Evolutionary conservation across 305 asterid species (phyloP).

Genomic region (Fraxinus ornus): DNA sequence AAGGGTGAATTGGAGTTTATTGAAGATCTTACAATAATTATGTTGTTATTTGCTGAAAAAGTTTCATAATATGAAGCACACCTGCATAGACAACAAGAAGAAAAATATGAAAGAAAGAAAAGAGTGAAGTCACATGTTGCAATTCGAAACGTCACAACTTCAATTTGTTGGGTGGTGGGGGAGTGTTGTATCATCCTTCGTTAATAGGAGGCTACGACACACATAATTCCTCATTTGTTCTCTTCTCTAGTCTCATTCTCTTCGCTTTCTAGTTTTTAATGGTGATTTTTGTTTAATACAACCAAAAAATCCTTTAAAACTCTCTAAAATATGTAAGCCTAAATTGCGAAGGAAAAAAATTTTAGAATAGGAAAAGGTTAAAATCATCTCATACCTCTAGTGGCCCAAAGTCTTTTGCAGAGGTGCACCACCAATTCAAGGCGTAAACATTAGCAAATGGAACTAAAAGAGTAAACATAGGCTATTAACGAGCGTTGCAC

Average conservation of each 20-base stretch:
- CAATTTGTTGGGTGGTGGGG: not conserved
- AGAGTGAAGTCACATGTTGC: not conserved
- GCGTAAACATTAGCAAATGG: not conserved
- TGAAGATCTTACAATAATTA: not conserved
- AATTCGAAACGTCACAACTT: not conserved
- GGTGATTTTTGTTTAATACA: not conserved
- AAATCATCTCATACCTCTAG: not conserved
- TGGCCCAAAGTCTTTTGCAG: not conserved
- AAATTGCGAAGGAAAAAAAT: not conserved
- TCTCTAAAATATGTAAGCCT: not conserved
- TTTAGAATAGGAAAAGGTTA: not conserved
- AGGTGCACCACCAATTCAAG: not conserved
- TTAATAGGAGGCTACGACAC: not conserved
- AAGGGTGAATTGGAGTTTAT: constrained; percentile 5
- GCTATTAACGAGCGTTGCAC: not conserved
- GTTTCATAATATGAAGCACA: not conserved
- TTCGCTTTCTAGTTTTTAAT: not conserved
- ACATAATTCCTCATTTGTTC: not conserved
- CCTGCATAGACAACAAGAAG: not conserved
- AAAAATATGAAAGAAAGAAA: not conserved
- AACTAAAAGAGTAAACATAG: not conserved
- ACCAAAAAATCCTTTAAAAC: not conserved
- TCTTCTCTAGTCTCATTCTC: not conserved
- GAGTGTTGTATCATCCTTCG: not conserved
- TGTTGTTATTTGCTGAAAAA: not conserved